Evolutionary conservation across 768 basidiomycete genomes (phyloP), one percentile per base, ranked within the genome.

Genomic region (Amylocystis lapponica): DNA sequence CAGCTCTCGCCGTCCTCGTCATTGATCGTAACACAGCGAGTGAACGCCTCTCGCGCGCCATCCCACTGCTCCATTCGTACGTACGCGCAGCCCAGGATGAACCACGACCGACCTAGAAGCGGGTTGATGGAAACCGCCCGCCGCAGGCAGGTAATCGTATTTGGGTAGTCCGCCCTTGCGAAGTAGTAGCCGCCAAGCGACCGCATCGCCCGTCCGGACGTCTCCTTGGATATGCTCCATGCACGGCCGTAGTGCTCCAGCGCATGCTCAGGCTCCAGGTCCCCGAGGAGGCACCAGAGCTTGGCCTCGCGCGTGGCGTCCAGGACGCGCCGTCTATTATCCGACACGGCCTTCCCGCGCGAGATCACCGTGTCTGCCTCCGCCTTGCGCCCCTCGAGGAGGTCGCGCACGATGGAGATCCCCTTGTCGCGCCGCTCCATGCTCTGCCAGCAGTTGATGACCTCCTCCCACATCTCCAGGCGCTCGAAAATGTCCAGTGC

Each of bases 401-500:
- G 67, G 58, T 95, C 92, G 19, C 76, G 76, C 29, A 98, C 90
- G 59, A 99, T 78, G 2, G 68, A 61, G 46, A 91, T 73, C 5
- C 83, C 96, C 57, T 79, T 81, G 41, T 90, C 88, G 9, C 75
- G 76, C 51, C 77, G 69, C 51, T 95, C 93, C 66, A 94, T 73
- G 14, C 81, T 69, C 47, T 83, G 81, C 71, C 86, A 89, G 64
- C 95, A 98, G 49, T 76, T 72, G 32, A 92, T 91, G 7, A 89
- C 93, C 50, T 97, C 90, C 66, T 96, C 96, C 94, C 94, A 99
- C 92, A 97, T 92, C 66, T 98, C 93, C 47, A 97, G 70, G 27
- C 89, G 76, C 65, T 91, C 86, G 58, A 92, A 98, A 43, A 97
- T 94, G 61, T 87, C 94, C 37, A 98, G 69, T 0, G 96, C 94